Evolutionary conservation across 768 basidiomycete species (phyloP).

Genomic region (Russula lepida): DNA sequence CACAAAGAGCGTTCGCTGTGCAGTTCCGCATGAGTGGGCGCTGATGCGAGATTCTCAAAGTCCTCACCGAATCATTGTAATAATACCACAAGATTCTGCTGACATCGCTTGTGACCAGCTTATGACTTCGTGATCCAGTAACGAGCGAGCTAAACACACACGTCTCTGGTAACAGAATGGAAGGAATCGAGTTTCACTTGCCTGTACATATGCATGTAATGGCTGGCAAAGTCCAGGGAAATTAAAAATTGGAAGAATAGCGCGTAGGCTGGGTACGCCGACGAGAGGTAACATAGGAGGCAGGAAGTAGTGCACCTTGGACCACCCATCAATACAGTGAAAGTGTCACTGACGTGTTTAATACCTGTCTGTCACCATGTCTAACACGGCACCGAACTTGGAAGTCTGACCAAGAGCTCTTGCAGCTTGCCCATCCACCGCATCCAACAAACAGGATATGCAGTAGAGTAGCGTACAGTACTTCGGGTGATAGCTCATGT

Average conservation of each 20-base stretch:
- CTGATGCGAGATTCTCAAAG: not conserved
- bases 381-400: conserved; percentile 94
- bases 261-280: conserved; percentile 79
- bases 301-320: conserved; percentile 91
- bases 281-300: conserved; percentile 86
- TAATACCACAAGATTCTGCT: conserved; percentile 87
- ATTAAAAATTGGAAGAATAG: conserved; percentile 91
- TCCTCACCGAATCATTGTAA: conserved; percentile 82
- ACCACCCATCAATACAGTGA: not conserved
- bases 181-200: conserved; percentile 28
- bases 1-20: conserved; percentile 75
- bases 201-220: conserved; percentile 99
- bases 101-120: conserved; percentile 85
- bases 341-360: conserved; percentile 23
- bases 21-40: not conserved
- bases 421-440: conserved; percentile 90
- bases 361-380: conserved; percentile 98
- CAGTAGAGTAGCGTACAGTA: conserved; percentile 85
- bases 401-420: conserved; percentile 82
- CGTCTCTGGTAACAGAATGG: conserved; percentile 1
- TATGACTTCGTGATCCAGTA: conserved; percentile 90
- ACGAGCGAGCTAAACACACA: conserved; percentile 68
- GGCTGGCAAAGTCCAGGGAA: conserved; percentile 93
- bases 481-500: conserved; percentile 93
- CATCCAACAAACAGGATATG: conserved; percentile 88